Conservation (phyloP, 2,329 filamentous ascomycete genomes). For the Cadophora malorum region DNA sequence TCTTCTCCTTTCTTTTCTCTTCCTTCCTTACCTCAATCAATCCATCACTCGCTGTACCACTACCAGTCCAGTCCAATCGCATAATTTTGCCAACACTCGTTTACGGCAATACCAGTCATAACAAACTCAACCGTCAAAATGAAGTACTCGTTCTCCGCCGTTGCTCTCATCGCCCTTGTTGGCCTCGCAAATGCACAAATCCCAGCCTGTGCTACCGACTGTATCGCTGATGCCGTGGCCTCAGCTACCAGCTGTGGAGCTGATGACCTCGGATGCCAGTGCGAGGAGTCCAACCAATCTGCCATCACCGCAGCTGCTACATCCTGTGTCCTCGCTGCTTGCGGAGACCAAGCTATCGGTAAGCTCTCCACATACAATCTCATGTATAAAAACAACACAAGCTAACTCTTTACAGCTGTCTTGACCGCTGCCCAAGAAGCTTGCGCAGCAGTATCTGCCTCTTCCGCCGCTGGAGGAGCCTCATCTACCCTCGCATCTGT, state of each 20-base stretch:
- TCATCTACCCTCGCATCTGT: not conserved
- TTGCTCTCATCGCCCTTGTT: conserved; percentile 32
- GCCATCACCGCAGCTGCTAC: conserved; percentile 36
- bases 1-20: not conserved
- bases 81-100: conserved; percentile 26
- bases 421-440: conserved; percentile 24
- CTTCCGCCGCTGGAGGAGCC: not conserved
- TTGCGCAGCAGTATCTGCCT: conserved; percentile 20
- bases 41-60: not conserved
- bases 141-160: conserved; percentile 34
- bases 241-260: conserved; percentile 33
- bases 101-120: conserved; percentile 26
- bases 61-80: not conserved
- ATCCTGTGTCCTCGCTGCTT: conserved; percentile 35
- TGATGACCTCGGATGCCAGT: conserved; percentile 37
- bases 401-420: conserved; percentile 23
- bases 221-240: conserved; percentile 34
- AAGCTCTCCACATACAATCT: conserved; percentile 12
- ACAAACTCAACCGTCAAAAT: conserved; percentile 29
- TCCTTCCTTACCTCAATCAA: conserved; percentile 8
- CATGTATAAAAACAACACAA: not conserved
- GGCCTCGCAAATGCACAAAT: conserved; percentile 30
- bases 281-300: conserved; percentile 27
- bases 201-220: conserved; percentile 36
- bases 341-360: conserved; percentile 32